Evolutionary conservation across 2,329 filamentous ascomycete species (phyloP), one percentile per base, ranked within the genome.

Genomic region (Clarireedia sp.): DNA sequence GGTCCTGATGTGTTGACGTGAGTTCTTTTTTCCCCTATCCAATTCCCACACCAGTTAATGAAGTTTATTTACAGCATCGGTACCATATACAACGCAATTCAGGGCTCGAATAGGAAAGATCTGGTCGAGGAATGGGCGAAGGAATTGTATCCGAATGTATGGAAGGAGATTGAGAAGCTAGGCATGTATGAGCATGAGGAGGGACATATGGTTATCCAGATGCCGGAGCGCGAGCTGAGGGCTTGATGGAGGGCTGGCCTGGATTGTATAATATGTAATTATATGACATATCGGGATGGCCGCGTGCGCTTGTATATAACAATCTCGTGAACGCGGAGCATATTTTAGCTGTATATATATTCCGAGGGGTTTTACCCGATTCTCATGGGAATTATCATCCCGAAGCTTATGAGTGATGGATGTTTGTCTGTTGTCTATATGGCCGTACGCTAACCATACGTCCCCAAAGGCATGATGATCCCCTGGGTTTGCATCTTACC

Each of bases 81-180:
- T 16, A 80, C 85, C 24, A 77, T 90, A 57, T 90, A 89, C 70
- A 94, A 92, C 63, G 85, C 82, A 9, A 78, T 90, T 2, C 83
- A 81, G 2, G 81, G 79, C 56, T 78, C 79, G 57, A 77, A 78
- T 51, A 78, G 82, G 64, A 89, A 94, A 69, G 74, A 78, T 5
- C 74, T 82, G 38, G 85, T 95, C 55, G 84, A 90, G 67, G 73
- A 78, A 16, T 96, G 90, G 90, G 86, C 86, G 2, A 78, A 79
- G 62, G 71, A 79, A 48, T 77, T 79, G 44, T 90, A 89, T 69
- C 83, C 87, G 0, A 75, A 79, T 9, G 72, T 80, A 5, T 96
- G 90, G 90, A 73, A 72, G 10, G 77, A 85, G 62, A 69, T 95
- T 58, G 64, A 64, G 51, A 63, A 66, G 40, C 24, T 64, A 10